Conservation (phyloP, 2,329 filamentous ascomycete genomes). For the Xylaria sp. region DNA sequence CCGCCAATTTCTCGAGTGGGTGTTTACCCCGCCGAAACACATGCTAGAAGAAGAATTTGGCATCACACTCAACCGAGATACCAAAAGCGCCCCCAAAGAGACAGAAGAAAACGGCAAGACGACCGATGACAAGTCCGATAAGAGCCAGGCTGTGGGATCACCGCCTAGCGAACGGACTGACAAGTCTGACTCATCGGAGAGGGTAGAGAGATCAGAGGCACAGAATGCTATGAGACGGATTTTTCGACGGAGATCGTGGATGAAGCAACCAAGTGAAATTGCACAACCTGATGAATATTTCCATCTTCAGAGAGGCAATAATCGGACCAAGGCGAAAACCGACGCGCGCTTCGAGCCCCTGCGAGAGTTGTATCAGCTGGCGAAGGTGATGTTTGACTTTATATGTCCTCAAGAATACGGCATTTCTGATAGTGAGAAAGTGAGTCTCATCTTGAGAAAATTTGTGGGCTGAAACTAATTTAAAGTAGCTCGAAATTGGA, state of each 20-base stretch:
- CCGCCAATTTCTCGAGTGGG: conserved; percentile 94
- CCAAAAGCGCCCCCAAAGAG: conserved; percentile 52
- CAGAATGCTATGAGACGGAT: conserved; percentile 59
- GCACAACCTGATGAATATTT: conserved; percentile 80
- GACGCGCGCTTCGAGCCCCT: conserved; percentile 88
- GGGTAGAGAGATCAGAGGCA: conserved; percentile 46
- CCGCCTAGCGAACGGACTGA: conserved; percentile 44
- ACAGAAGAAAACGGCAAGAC: conserved; percentile 54
- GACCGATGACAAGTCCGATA: conserved; percentile 56
- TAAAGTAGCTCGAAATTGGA: conserved; percentile 82
- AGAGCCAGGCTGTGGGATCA: conserved; percentile 48
- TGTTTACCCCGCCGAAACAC: conserved; percentile 86
- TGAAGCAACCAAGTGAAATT: conserved; percentile 65
- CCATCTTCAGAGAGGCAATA: conserved; percentile 84
- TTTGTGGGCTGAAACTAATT: conserved; percentile 33
- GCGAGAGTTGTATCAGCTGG: conserved; percentile 90
- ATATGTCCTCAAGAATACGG: conserved; percentile 99
- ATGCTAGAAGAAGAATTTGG: conserved; percentile 78
- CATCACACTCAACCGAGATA: conserved; percentile 55
- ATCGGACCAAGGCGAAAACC: conserved; percentile 78
- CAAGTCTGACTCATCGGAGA: conserved; percentile 43
- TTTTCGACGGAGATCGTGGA: conserved; percentile 70
- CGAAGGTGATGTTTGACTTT: conserved; percentile 97
- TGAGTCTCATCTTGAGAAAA: conserved; percentile 37
- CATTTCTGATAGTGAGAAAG: conserved; percentile 91